Percentiles rank a stretch among this genome's conserved stretches.
Evolutionary conservation across 2,329 filamentous ascomycete species (phyloP).

Genomic region (Aaosphaeria arxii): DNA sequence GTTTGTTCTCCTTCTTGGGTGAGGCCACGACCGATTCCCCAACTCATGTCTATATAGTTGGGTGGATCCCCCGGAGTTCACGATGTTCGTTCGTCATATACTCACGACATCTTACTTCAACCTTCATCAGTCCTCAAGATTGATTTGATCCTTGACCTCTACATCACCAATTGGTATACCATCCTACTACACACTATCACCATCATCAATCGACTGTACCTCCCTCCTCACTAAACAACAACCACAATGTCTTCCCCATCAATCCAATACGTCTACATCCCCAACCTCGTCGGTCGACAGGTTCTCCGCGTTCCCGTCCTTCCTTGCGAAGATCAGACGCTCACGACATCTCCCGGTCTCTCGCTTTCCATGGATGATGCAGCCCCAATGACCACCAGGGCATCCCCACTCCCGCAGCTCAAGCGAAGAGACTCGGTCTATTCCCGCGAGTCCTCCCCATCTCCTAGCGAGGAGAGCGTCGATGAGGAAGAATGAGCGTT

Average conservation of each 20-base stretch:
- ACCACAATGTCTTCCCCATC: background rate
- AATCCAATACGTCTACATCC: slow-evolving; percentile 35
- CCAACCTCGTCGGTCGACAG: slow-evolving; percentile 37
- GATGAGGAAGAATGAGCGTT: slow-evolving; percentile 1
- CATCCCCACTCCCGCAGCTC: too few species aligned
- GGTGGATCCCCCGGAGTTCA: background rate
- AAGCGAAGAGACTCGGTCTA: too few species aligned
- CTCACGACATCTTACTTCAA: background rate
- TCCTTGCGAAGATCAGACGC: slow-evolving; percentile 14
- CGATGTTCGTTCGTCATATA: background rate
- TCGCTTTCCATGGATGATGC: slow-evolving; percentile 11
- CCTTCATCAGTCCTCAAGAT: background rate
- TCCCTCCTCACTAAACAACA: background rate
- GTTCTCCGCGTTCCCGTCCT: slow-evolving; percentile 32
- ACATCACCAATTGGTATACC: background rate
- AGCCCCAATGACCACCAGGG: background rate
- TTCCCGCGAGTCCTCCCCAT: too few species aligned
- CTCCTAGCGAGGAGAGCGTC: slow-evolving; percentile 1
- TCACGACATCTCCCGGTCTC: slow-evolving; percentile 11
- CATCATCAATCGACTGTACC: background rate
- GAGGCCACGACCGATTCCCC: background rate
- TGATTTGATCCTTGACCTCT: background rate
- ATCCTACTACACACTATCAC: background rate
- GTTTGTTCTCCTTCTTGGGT: background rate
- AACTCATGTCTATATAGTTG: background rate